Evolutionary conservation across 306 rosid genomes (phyloP).

Genomic region (Cucumis hystrix): DNA sequence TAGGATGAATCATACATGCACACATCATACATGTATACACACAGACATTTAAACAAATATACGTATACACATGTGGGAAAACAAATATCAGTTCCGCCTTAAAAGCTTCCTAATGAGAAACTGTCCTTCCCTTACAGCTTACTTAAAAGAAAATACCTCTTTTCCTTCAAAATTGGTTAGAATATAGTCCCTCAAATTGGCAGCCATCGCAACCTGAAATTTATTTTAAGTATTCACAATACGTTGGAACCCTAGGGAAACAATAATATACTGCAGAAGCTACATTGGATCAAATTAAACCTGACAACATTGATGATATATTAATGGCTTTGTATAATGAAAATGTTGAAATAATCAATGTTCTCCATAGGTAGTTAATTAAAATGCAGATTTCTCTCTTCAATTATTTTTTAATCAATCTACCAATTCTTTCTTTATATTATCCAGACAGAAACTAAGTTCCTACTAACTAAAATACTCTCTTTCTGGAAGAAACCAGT

Average conservation of each 20-base stretch:
- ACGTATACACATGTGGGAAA: neutral
- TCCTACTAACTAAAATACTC: neutral
- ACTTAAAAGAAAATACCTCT: slow-evolving; percentile 37
- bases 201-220: slow-evolving; percentile 86
- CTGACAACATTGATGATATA: neutral
- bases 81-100: neutral
- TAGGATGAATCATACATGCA: neutral
- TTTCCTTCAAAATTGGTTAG: slow-evolving; percentile 60
- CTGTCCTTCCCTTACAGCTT: neutral
- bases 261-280: neutral
- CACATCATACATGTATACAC: neutral
- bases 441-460: neutral
- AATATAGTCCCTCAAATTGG: slow-evolving; percentile 69
- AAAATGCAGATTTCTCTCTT: neutral
- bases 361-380: neutral
- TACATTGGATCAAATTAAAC: neutral
- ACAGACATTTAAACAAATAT: neutral
- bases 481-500: neutral
- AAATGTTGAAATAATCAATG: neutral
- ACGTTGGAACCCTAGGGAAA: neutral
- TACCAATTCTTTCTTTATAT: neutral
- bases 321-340: neutral
- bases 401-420: neutral
- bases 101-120: neutral
- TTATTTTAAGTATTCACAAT: neutral